Evolutionary conservation across 768 basidiomycete species (phyloP), one percentile per base, ranked within the genome.

Genomic region (Cytidiella melzeri): DNA sequence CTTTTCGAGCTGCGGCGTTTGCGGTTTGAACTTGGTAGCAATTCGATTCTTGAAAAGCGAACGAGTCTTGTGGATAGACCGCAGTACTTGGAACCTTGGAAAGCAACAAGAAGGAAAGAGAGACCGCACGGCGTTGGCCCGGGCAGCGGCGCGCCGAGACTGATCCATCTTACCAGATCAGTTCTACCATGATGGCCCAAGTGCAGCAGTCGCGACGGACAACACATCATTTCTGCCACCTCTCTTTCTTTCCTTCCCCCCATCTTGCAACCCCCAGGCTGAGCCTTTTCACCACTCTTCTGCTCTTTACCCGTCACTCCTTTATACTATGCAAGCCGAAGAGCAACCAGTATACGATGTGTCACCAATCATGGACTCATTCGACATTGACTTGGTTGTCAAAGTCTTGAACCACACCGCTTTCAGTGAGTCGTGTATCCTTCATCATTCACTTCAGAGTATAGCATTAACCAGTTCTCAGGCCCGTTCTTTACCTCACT

Each of bases 401-500:
- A 90, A 88, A 68, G 88, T 92, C 46, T 70, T 93, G 48, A 67
- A 73, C 41, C 77, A 87, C 61, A 94, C 92, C 1, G 71, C 73
- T 23, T 88, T 94, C 72, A 90, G 91, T 87, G 30, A 12, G 21
- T 4, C 47, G 15, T 26, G 21, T 37, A 19, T 2, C 13, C 36
- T 34, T 15, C 30, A n/a, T 34, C 15, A 7, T 34, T 7, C 30
- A 48, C 50, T 28, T 53, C 13, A 41, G 15, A 5, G n/a, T 18
- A 9, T 11, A 23, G 20, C 6, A 24, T 10, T 27, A 39, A 3
- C 10, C 24, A 38, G 47, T 45, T n/a, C 27, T 48, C 57, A 91
- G 89, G 87, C 55, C 91, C 92, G 15, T 87, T 91, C 72, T 94
- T 95, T 69, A 71, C 85, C 9, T 76, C 76, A 65, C 83, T 92